Conservation (phyloP, 345 rosid genomes). For the Hibiscus mutabilis region DNA sequence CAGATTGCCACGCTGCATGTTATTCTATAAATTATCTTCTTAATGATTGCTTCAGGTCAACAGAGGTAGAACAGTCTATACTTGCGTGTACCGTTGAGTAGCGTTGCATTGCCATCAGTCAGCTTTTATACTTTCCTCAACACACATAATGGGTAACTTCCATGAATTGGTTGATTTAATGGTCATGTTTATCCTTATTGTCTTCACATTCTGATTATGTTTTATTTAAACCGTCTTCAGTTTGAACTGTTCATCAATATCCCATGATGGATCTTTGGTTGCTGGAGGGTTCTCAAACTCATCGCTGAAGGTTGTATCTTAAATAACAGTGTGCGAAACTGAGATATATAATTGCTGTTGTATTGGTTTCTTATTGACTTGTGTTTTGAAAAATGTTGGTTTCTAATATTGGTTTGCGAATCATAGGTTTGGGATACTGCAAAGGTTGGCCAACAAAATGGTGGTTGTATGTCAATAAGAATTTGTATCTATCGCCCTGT, state of each 20-base stretch:
- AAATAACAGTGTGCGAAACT: not conserved
- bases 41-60: constrained; percentile 43
- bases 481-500: not conserved
- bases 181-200: no score
- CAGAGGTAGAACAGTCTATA: constrained; percentile 83
- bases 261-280: constrained; percentile 96
- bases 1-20: not conserved
- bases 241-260: constrained; percentile 81
- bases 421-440: constrained; percentile 98
- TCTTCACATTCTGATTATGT: not conserved
- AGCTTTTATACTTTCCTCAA: constrained; percentile 92
- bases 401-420: constrained; percentile 24
- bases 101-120: constrained; percentile 73
- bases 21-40: not conserved
- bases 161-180: not conserved
- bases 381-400: not conserved
- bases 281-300: constrained; percentile 97
- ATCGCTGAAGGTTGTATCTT: constrained; percentile 60
- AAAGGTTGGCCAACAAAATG: constrained; percentile 68
- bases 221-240: constrained; percentile 26
- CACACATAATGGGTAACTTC: constrained; percentile 74
- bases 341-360: not conserved
- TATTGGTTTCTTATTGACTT: constrained; percentile 8
- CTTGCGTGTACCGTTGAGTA: constrained; percentile 93
- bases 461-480: constrained; percentile 40